Evolutionary conservation across 345 rosid species (phyloP).

Genomic region (Eucalyptus pauciflora): DNA sequence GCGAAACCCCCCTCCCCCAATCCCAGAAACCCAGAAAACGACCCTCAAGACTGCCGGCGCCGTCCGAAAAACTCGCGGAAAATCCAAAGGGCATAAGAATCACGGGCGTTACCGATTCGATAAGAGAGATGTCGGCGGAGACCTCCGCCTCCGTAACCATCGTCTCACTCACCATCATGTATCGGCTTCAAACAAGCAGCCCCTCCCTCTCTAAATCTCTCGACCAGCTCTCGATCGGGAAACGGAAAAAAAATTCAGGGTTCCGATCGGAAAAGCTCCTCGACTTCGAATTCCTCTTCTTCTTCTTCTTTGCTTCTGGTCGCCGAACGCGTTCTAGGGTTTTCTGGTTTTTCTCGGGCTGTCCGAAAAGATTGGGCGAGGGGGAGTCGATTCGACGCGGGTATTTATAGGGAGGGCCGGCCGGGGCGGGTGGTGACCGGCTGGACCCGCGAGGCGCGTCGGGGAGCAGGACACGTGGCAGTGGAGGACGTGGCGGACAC

Average conservation of each 20-base stretch:
- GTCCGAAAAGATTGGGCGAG: not conserved
- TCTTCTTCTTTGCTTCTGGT: not conserved
- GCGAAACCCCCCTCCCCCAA: not conserved
- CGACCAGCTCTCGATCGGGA: not conserved
- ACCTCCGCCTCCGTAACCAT: slow-evolving; percentile 1
- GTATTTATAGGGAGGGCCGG: not conserved
- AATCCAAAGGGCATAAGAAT: not conserved
- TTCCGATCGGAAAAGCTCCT: not conserved
- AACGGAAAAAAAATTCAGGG: not conserved
- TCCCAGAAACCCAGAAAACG: not conserved
- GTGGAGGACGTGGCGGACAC: not conserved
- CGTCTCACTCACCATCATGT: not conserved
- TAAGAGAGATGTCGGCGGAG: not conserved
- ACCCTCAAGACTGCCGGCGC: not conserved
- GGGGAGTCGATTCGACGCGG: accelerated
- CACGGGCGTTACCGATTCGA: not conserved
- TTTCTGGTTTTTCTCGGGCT: not conserved
- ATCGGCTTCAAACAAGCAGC: not conserved
- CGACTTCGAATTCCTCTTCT: not conserved
- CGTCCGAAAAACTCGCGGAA: not conserved
- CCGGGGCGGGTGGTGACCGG: not conserved
- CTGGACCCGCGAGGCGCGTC: not conserved
- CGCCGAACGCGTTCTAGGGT: not conserved
- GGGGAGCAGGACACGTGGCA: not conserved
- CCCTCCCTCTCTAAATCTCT: not conserved